Percentiles rank a stretch among this genome's conserved stretches.
These are phyloP conservation scores for Mixia osmundae DNA, from an alignment of 1,284 basidiomycete species.

Conservation along the genomic window DNA sequence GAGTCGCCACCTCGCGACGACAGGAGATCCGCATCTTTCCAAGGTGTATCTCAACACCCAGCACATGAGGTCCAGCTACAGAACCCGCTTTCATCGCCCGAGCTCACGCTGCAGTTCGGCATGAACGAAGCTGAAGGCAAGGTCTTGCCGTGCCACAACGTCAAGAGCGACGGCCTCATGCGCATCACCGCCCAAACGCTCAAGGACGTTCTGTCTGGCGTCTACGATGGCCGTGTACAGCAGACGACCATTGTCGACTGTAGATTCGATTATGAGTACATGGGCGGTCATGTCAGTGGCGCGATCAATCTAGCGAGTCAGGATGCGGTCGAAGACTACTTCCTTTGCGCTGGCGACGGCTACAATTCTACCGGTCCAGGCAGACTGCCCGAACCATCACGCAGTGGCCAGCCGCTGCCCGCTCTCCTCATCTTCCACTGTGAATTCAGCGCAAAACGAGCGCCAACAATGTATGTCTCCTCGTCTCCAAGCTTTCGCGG, in stretches of 20 bases:
- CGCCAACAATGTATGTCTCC: constrained; percentile 62
- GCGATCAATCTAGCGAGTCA: constrained; percentile 83
- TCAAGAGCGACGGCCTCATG: constrained; percentile 85
- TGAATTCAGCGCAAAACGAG: constrained; percentile 86
- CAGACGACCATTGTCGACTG: constrained; percentile 75
- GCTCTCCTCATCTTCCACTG: constrained; percentile 88
- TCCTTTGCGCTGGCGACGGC: constrained; percentile 32
- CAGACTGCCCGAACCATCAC: constrained; percentile 49
- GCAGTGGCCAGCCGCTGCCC: constrained; percentile 40
- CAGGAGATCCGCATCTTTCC: too few relatives aligned
- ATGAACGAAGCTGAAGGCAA: constrained; percentile 82
- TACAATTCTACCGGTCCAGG: constrained; percentile 17
- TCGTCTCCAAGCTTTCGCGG: constrained; percentile 7
- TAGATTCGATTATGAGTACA: constrained; percentile 90
- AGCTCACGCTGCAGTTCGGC: too few relatives aligned
- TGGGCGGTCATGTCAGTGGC: constrained; percentile 74
- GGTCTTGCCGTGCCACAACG: constrained; percentile 74
- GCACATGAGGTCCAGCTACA: too few relatives aligned
- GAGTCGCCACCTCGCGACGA: too few relatives aligned
- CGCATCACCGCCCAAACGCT: constrained; percentile 55
- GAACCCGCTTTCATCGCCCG: too few relatives aligned
- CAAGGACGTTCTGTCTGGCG: constrained; percentile 46
- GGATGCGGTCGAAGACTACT: constrained; percentile 48
- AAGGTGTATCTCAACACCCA: too few relatives aligned
- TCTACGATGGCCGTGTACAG: constrained; percentile 38